phyloP scores from a whole-genome alignment of 306 rosid genomes.

The Styphnolobium japonicum region DNA sequence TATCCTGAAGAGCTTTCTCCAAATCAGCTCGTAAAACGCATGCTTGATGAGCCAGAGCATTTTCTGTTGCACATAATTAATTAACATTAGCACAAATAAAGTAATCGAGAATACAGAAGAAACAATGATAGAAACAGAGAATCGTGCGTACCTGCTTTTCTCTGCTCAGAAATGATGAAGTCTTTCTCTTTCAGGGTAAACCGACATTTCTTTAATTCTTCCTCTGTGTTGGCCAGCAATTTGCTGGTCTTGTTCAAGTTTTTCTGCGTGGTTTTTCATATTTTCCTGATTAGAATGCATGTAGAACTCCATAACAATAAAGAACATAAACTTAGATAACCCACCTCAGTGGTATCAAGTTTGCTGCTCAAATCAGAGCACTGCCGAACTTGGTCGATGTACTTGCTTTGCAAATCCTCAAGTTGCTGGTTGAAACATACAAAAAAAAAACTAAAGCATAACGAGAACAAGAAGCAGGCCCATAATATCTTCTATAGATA shows the following conservation, averaged over 20 bases:
- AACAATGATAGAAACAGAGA: not conserved
- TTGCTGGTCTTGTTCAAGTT: slow-evolving; percentile 61
- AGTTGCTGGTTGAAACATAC: slow-evolving; percentile 48
- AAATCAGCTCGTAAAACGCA: slow-evolving; percentile 69
- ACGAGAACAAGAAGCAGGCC: not conserved
- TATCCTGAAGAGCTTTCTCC: slow-evolving; percentile 81
- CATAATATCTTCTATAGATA: not conserved
- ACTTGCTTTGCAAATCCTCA: slow-evolving; percentile 73
- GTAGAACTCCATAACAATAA: not conserved
- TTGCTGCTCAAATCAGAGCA: slow-evolving; percentile 68
- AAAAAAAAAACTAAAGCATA: slow-evolving; percentile 3
- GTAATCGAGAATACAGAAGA: not conserved
- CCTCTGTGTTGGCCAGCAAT: slow-evolving; percentile 66
- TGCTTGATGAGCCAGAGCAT: slow-evolving; percentile 86
- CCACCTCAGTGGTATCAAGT: slow-evolving; percentile 84
- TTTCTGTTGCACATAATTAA: slow-evolving; percentile 54
- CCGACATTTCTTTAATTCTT: slow-evolving; percentile 67
- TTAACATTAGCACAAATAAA: slow-evolving; percentile 12
- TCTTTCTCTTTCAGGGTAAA: slow-evolving; percentile 68
- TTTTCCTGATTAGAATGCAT: not conserved
- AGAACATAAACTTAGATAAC: slow-evolving; percentile 10
- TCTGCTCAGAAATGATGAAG: slow-evolving; percentile 78
- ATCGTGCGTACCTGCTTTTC: slow-evolving; percentile 70
- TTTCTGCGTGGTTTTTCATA: slow-evolving; percentile 46
- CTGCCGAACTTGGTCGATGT: slow-evolving; percentile 58